Base-by-base conservation (phyloP, 2,329 filamentous ascomycete genomes). In the Talaromyces sp. region DNA sequence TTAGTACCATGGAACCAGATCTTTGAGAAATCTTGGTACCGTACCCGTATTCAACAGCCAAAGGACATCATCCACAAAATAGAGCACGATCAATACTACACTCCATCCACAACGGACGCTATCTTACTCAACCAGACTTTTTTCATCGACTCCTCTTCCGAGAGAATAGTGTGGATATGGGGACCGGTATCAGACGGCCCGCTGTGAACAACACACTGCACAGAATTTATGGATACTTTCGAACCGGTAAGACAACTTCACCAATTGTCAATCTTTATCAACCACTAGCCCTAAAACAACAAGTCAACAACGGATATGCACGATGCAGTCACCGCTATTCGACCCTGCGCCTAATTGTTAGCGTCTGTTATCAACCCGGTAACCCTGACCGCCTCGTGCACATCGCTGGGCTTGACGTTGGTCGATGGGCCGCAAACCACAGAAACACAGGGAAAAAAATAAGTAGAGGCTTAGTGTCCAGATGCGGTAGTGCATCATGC, bases 331-430 rank as follows among this genome's bases (percentile, higher is more conserved):
- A 61, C 59, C 39, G 59, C 52, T 50, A 60, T 35, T 57, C 39
- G 39, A 42, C 48, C 25, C 52, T 55, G 42, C 44, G 33, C 28
- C 33, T 57, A 40, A 18, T n/a, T 25, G 23, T 57, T 57, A 58
- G 60, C 52, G 60, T 62, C 54, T 62, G 16, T 55, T 54, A 62
- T 62, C 37, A 62, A 63, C 60, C 60, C 28, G 40, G 60, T 54
- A 57, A 57, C 60, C 61, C 48, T 63, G 61, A 63, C 61, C 61
- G 61, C 61, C 55, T 50, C 61, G 33, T 37, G 40, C 39, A 59
- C 40, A 6, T 52, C 18, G 21, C 25, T 31, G 42, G 37, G 25
- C 44, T 48, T 28, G 44, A 48, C 6, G 42, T 25, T 16, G 21
- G 3, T 25, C 23, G 40, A 50, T 58, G 33, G 60, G 54, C 54